phyloP scores from a whole-genome alignment of 441 rosid genomes.

The Gossypium aridum region DNA sequence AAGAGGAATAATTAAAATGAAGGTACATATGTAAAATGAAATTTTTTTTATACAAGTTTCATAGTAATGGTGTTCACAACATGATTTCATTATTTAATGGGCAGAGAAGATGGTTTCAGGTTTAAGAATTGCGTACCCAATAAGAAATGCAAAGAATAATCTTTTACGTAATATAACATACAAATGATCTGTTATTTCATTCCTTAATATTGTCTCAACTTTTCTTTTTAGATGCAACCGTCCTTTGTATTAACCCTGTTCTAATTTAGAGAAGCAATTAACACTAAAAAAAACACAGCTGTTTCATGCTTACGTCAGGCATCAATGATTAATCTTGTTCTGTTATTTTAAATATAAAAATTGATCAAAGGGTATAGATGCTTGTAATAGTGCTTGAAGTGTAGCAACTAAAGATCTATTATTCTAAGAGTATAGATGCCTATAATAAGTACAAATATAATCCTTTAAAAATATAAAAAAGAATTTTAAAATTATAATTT shows the following conservation, averaged over 20 bases:
- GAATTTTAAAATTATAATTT: no score
- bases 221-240: background rate
- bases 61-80: background rate
- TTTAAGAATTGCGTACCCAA: background rate
- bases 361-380: background rate
- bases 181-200: no score
- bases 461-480: no score
- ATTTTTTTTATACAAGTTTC: background rate
- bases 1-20: no score
- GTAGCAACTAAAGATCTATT: background rate
- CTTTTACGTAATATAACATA: no score
- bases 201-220: no score
- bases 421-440: no score
- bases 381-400: background rate
- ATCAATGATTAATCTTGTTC: background rate
- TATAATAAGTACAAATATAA: no score
- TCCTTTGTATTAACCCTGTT: background rate
- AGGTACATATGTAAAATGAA: no score
- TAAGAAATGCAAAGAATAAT: no score
- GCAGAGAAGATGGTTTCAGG: background rate
- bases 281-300: background rate
- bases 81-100: background rate
- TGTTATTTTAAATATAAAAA: background rate
- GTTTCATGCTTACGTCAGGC: background rate
- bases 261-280: background rate